Conservation (phyloP, 2,329 filamentous ascomycete species). For the Phaeomoniella chlamydospora region DNA sequence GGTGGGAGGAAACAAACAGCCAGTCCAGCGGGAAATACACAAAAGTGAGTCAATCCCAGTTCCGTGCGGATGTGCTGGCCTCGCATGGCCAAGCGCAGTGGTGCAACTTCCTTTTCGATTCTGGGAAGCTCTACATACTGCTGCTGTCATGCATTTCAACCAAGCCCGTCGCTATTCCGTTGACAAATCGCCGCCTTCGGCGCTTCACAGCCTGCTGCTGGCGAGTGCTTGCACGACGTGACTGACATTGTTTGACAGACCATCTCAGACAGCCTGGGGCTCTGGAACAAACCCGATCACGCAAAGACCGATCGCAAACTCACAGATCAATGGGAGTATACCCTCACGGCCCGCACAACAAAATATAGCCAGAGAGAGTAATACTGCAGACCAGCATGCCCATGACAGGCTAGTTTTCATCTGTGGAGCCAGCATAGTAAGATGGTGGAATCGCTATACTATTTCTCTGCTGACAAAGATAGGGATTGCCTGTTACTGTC, state of each 20-base stretch:
- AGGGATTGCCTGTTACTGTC: constrained; percentile 42
- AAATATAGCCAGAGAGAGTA: constrained; percentile 31
- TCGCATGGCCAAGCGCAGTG: too few relatives aligned
- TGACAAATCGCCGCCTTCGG: too few relatives aligned
- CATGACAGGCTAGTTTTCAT: constrained; percentile 47
- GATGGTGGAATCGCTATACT: constrained; percentile 14
- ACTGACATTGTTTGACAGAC: too few relatives aligned
- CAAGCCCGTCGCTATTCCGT: too few relatives aligned
- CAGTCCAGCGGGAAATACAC: background rate
- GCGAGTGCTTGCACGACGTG: too few relatives aligned
- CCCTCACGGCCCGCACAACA: constrained; percentile 21
- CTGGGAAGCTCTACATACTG: too few relatives aligned
- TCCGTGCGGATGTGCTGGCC: too few relatives aligned
- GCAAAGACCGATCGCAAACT: constrained; percentile 34
- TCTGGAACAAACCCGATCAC: constrained; percentile 47
- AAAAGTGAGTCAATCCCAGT: too few relatives aligned
- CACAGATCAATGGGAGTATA: constrained; percentile 39
- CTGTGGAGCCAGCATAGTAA: constrained; percentile 43
- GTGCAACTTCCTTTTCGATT: too few relatives aligned
- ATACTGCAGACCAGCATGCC: constrained; percentile 40
- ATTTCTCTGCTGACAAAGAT: background rate
- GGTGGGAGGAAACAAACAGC: background rate
- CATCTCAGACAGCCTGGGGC: constrained; percentile 46
- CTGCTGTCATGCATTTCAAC: too few relatives aligned
- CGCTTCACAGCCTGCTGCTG: too few relatives aligned